These are phyloP conservation scores for Brassica balearica DNA, from an alignment of 441 rosid species.

Conservation along the genomic window DNA sequence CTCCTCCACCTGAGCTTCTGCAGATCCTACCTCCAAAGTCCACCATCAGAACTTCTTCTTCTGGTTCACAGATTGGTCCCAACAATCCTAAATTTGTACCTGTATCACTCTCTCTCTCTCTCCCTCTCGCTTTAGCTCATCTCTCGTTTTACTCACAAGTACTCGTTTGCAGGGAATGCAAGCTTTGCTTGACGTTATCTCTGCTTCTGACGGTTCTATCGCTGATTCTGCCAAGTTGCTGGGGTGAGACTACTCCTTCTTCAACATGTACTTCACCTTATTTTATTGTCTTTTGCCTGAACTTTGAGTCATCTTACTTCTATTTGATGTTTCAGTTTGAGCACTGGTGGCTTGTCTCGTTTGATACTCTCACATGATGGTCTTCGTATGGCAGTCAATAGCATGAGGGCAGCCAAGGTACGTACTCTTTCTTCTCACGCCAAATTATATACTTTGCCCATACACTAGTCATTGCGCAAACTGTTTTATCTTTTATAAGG, in stretches of 20 bases:
- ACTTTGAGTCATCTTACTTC: neutral
- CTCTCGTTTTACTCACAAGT: neutral
- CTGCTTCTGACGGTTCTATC: conserved; percentile 82
- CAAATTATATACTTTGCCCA: neutral
- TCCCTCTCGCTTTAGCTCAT: neutral
- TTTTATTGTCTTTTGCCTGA: neutral
- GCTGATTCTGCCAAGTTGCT: conserved; percentile 77
- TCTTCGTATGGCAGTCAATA: conserved; percentile 82
- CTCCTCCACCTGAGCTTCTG: conserved; percentile 83
- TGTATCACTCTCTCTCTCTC: conserved; percentile 42
- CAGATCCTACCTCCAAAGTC: conserved; percentile 87
- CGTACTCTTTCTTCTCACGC: conserved; percentile 1
- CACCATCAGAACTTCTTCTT: conserved; percentile 62
- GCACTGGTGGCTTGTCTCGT: conserved; percentile 89
- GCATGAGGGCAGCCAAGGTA: conserved; percentile 80
- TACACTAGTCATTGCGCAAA: neutral
- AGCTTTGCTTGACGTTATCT: conserved; percentile 79
- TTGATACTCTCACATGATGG: conserved; percentile 84
- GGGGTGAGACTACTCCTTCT: conserved; percentile 51
- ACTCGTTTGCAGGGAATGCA: conserved; percentile 77
- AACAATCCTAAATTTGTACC: conserved; percentile 82
- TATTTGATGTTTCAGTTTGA: conserved; percentile 59
- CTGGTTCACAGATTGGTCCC: conserved; percentile 91
- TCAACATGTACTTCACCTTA: conserved; percentile 5
- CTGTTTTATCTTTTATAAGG: conserved; percentile 14